phyloP scores from a whole-genome alignment of 176 grass and related monocot genomes.

The Oryza brachyantha region DNA sequence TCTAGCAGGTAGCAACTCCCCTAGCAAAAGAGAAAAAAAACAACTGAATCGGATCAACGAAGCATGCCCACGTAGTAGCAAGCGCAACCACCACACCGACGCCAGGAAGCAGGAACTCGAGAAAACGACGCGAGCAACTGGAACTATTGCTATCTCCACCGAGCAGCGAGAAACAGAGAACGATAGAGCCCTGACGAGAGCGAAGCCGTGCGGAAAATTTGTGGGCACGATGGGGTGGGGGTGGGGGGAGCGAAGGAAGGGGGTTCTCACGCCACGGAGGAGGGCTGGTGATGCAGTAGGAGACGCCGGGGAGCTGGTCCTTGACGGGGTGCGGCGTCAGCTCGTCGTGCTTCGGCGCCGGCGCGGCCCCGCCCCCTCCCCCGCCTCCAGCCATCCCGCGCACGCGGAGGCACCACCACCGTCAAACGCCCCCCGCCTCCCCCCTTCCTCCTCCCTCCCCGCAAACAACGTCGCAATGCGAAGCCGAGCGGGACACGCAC shows the following conservation, averaged over 20 bases:
- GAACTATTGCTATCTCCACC: slow-evolving; percentile 24
- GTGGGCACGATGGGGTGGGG: no score
- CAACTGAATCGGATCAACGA: not conserved
- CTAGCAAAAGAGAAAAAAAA: not conserved
- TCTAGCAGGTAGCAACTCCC: slow-evolving; percentile 38
- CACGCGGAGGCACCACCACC: not conserved
- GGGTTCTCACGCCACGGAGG: slow-evolving; percentile 87
- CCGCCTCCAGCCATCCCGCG: slow-evolving; percentile 61
- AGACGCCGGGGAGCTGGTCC: slow-evolving; percentile 80
- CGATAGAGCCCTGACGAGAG: not conserved
- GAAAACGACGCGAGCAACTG: slow-evolving; percentile 46
- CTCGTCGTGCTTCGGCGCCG: slow-evolving; percentile 89
- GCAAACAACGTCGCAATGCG: slow-evolving; percentile 27
- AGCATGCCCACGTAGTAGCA: not conserved
- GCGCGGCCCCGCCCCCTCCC: slow-evolving; percentile 49
- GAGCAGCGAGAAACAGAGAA: not conserved
- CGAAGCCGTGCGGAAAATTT: not conserved
- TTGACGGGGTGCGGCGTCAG: slow-evolving; percentile 90
- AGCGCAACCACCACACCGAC: not conserved
- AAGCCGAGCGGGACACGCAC: no score
- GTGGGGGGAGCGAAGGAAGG: not conserved
- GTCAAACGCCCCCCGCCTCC: not conserved
- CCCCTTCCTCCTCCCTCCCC: not conserved
- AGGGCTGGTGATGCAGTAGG: slow-evolving; percentile 97
- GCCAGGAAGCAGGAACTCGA: not conserved